Base-by-base conservation (phyloP, 345 rosid genomes). In the Boechera stricta region DNA sequence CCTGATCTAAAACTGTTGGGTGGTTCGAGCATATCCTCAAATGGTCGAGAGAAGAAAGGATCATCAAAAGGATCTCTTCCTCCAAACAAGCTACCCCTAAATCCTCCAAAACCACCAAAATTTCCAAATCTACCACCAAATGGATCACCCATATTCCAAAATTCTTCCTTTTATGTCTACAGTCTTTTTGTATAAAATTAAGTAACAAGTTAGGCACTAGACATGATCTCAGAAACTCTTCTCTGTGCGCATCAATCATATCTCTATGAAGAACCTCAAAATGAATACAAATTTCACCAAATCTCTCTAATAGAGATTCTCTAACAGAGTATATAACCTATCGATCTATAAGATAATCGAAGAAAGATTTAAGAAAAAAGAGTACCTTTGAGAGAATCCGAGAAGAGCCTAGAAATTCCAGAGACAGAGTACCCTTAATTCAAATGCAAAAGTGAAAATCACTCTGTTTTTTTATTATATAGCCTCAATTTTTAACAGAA, bases 1-100 rank as follows among this genome's bases (percentile, higher is more conserved):
- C 66, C 75, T 31, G 68, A 77, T 44, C 72, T 79, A 44, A 80
- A 73, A 71, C 15, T 38, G 51, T 55, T 58, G 15, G 82, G 38
- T 44, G 82, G 47, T 44, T 77, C 80, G 5, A 78, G 73, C 57
- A 84, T 51, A 72, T 86, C 82, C 33, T 80, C 90, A 59, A 83
- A 79, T 1, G 97, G 88, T 28, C 74, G 85, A 62, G 85, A 82
- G 71, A 91, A 87, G 82, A 94, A 86, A 0, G 88, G 91, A 36
- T 91, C 93, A 64, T 91, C 89, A 73, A 91, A 94, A 58, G 89
- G 93, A 86, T 90, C 90, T 73, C 85, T 80, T 21, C 84, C 85
- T 52, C 96, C 88, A 81, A 87, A 87, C 29, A 89, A 63, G 52
- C 88, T 72, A 53, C 84, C 77, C 67, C 85, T 78, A 44, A 84